Evolutionary conservation across 768 basidiomycete genomes (phyloP).

Genomic region (Amanita exitialis): DNA sequence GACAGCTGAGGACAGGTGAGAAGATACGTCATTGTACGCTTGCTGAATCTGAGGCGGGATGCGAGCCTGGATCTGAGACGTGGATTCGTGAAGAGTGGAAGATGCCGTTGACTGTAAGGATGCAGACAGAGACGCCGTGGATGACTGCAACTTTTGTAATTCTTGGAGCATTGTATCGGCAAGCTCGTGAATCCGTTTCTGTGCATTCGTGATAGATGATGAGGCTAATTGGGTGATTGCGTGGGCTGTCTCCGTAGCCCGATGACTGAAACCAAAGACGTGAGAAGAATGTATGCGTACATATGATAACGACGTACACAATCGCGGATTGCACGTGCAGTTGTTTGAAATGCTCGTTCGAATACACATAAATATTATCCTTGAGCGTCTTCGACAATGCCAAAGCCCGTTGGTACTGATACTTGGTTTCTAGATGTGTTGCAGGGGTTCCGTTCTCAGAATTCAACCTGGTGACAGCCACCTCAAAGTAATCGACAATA

Average conservation of each 20-base stretch:
- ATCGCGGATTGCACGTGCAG: slow-evolving; percentile 55
- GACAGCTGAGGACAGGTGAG: slow-evolving; percentile 33
- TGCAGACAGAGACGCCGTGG: slow-evolving; percentile 39
- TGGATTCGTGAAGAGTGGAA: slow-evolving; percentile 21
- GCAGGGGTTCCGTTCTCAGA: slow-evolving; percentile 34
- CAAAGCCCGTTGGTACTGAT: slow-evolving; percentile 71
- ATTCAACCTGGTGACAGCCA: slow-evolving; percentile 39
- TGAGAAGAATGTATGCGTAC: slow-evolving; percentile 5
- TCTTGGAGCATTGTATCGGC: slow-evolving; percentile 60
- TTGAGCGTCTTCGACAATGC: slow-evolving; percentile 54
- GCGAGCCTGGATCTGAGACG: slow-evolving; percentile 28
- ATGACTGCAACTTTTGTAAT: slow-evolving; percentile 54
- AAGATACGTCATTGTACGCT: slow-evolving; percentile 41
- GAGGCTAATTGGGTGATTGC: slow-evolving; percentile 52
- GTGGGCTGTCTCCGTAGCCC: slow-evolving; percentile 58
- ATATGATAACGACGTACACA: slow-evolving; percentile 33
- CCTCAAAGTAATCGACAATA: slow-evolving; percentile 62
- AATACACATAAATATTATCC: slow-evolving; percentile 54
- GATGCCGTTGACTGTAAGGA: slow-evolving; percentile 24
- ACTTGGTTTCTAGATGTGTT: slow-evolving; percentile 44
- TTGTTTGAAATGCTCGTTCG: slow-evolving; percentile 63
- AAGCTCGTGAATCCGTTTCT: slow-evolving; percentile 45
- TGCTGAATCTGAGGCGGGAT: slow-evolving; percentile 54
- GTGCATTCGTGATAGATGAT: slow-evolving; percentile 42
- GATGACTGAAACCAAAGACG: slow-evolving; percentile 36